phyloP scores from a whole-genome alignment of 257 asterid species.

The Nicotiana benthamiana region DNA sequence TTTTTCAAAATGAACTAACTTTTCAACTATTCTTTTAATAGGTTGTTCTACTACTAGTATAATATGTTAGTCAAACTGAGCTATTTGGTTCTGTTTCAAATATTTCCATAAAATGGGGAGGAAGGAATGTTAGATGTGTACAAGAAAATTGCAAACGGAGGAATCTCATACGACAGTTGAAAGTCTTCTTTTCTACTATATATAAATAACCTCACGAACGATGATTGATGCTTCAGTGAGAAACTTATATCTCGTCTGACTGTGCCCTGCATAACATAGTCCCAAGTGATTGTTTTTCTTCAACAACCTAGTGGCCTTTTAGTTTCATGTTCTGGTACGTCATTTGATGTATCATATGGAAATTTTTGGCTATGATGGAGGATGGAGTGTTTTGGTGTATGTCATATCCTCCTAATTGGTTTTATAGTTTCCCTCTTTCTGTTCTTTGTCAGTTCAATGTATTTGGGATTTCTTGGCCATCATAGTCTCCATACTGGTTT shows the following conservation, averaged over 20 bases:
- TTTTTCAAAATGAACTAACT: neutral
- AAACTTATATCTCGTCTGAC: neutral
- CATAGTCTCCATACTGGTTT: neutral
- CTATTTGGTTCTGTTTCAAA: neutral
- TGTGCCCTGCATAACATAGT: neutral
- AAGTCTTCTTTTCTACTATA: neutral
- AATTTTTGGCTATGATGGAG: neutral
- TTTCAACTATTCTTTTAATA: neutral
- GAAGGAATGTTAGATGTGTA: neutral
- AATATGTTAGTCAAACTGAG: neutral
- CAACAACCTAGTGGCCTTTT: neutral
- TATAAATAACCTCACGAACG: neutral
- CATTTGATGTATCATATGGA: neutral
- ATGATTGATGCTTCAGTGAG: neutral
- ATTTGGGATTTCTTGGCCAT: neutral
- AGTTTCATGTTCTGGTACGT: neutral
- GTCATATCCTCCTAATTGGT: too few species aligned
- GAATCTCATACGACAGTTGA: neutral
- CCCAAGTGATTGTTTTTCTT: neutral
- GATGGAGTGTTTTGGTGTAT: neutral
- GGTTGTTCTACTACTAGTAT: neutral
- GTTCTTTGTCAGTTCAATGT: neutral
- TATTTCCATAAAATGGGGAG: neutral
- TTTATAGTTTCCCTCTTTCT: neutral
- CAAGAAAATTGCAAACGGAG: neutral